Percentiles rank a stretch among this genome's conserved stretches.
Conservation (phyloP, 179 eudicot species). For the Amaranthus tricolor region DNA sequence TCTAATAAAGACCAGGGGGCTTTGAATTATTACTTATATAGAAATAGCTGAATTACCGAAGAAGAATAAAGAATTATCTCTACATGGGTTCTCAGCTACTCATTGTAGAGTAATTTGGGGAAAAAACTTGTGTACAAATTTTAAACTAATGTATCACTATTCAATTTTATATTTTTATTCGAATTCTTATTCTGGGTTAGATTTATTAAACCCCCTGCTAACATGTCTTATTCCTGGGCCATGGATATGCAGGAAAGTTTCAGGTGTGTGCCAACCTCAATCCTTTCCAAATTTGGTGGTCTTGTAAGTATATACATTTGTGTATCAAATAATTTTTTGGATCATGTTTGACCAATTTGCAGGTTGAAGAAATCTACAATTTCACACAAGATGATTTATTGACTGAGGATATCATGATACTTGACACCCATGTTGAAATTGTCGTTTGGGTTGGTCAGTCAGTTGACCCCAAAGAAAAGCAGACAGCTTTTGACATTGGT, state of each 20-base stretch:
- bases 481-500: slow-evolving; percentile 79
- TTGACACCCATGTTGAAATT: slow-evolving; percentile 92
- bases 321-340: neutral
- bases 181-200: too few species aligned
- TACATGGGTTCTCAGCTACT: slow-evolving; percentile 5
- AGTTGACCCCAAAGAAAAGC: slow-evolving; percentile 84
- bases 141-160: too few species aligned
- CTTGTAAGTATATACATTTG: neutral
- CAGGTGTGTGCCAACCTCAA: slow-evolving; percentile 51
- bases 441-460: slow-evolving; percentile 97
- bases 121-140: too few species aligned
- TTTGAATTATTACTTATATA: neutral
- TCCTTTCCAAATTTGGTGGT: neutral
- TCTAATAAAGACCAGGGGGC: too few species aligned
- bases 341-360: slow-evolving; percentile 20
- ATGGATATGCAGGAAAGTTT: slow-evolving; percentile 68
- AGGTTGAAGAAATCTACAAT: slow-evolving; percentile 91
- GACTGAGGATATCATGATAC: slow-evolving; percentile 91
- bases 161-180: too few species aligned
- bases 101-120: neutral
- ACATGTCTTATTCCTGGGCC: slow-evolving; percentile 24
- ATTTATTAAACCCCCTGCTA: neutral
- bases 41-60: neutral
- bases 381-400: slow-evolving; percentile 93
- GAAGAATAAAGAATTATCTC: neutral